Evolutionary conservation across 208 protist genomes (phyloP), one percentile per base, ranked within the genome.

Genomic region (Trichomonas gallinae): DNA sequence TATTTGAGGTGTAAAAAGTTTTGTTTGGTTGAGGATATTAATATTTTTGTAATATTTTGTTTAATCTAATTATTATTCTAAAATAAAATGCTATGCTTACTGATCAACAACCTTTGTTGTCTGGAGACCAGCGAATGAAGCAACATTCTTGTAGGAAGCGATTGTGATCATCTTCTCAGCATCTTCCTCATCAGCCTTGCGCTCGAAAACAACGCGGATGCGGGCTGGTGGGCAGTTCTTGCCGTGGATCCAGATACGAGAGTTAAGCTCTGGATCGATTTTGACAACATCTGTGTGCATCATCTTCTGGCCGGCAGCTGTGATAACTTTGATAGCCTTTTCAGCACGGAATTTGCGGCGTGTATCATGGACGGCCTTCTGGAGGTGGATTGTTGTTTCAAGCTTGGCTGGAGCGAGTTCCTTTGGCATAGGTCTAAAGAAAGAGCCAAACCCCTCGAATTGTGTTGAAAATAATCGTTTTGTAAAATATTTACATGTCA

Each of bases 131-230:
- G 36, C 23, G 31, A 89, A 89, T n/a, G 83, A 45, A 44, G 83
- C n/a, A 46, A 89, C 83, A 46, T 89, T 40, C 17, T 46, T 46
- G 83, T 89, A 89, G 13, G 83, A 46, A 46, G 83, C 83, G 17
- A 46, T 89, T 89, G 83, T 89, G 83, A 89, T n/a, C 83, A 89
- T 89, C 40, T 89, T 89, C 34, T 40, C 81, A 85, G 26, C 81
- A 46, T 89, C 83, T 17, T 85, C 81, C 81, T 89, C 40, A 89
- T 89, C 40, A n/a, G 83, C 83, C 40, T 89, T 89, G 23, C 83
- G 83, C 36, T 89, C 83, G 83, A 89, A 89, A 46, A 89, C 40
- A 46, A 89, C 83, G 17, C 83, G 83, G 17, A 89, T 40, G 40
- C 83, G 83, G 23, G 40, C 83, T 89, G 83, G 83, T 89, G 83